phyloP scores from a whole-genome alignment of 164 flowering plant species.

The Stephania yunnanensis region DNA sequence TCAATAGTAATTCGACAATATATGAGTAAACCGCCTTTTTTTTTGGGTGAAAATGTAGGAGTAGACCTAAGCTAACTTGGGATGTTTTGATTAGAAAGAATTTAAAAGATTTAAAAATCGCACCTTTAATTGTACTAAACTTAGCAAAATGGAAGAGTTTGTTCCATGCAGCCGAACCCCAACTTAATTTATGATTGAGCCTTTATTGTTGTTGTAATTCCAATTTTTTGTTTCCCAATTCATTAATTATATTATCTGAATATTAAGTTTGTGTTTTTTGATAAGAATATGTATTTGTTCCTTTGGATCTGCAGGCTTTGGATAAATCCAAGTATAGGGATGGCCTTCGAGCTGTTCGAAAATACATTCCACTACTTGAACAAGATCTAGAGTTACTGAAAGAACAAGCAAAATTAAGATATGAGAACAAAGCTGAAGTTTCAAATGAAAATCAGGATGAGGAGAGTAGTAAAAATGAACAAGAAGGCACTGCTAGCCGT shows the following conservation, averaged over 20 bases:
- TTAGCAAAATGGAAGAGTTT: too few relatives aligned
- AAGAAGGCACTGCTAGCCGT: slow-evolving; percentile 12
- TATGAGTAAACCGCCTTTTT: too few relatives aligned
- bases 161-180: too few relatives aligned
- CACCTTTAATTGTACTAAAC: too few relatives aligned
- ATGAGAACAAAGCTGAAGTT: slow-evolving; percentile 20
- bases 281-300: neutral
- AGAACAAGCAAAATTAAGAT: slow-evolving; percentile 29
- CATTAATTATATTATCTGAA: neutral
- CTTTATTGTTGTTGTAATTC: too few relatives aligned
- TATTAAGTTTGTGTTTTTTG: neutral
- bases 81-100: too few relatives aligned
- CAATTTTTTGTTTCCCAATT: neutral
- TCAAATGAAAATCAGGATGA: slow-evolving; percentile 20
- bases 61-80: too few relatives aligned
- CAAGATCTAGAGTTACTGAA: slow-evolving; percentile 68
- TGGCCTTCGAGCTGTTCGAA: slow-evolving; percentile 70
- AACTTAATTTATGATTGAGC: too few relatives aligned
- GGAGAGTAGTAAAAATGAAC: neutral
- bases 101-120: too few relatives aligned
- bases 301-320: slow-evolving; percentile 51
- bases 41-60: too few relatives aligned
- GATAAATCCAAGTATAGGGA: slow-evolving; percentile 83
- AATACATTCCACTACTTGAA: slow-evolving; percentile 71
- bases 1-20: too few relatives aligned